Evolutionary conservation across 2,329 filamentous ascomycete species (phyloP), one percentile per base, ranked within the genome.

Genomic region (Gnomoniopsis sp.): DNA sequence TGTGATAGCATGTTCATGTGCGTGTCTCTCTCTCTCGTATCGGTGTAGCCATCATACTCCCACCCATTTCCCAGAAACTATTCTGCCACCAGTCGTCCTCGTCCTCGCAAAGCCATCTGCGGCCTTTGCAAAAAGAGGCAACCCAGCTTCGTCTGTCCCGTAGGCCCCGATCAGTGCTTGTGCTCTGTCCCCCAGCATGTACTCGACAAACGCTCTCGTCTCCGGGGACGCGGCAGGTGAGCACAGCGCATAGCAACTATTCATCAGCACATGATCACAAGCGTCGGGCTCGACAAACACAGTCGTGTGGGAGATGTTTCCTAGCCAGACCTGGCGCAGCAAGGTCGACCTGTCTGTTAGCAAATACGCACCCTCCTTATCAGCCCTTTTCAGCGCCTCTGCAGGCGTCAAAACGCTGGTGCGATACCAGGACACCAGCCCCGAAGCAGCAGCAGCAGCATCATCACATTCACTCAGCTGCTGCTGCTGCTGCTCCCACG

Each of bases 331-430:
- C 50, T 62, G 59, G 33, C 59, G 59, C 23, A 62, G 34, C 15
- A 62, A 52, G 14, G 59, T 62, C 17, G 59, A 62, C 41, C 59
- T 23, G 49, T 62, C 59, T 10, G 55, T 59, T 22, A 62, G 55
- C 17, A 62, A 48, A 17, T 62, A 62, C 6, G 59, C 56, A 12
- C 57, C 50, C 11, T 50, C 46, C 10, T 48, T 30, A 30, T 57
- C 54, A 7, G 57, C 57, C 21, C 26, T 38, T 23, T 6, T 55
- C 23, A 62, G 47, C 8, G 56, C 59, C 33, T 59, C 59, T 17
- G 59, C 44, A 3, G 59, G 59, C 6, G 55, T 44, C 30, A 58
- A 36, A 21, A 58, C 17, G 36, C 48, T 58, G 26, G 50, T 61
- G 3, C 48, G 33, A 38, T 58, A 61, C 59, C 59, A 61, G 17